Percentiles rank a stretch among this genome's conserved stretches.
Conservation (phyloP, 2,329 filamentous ascomycete species). For the Beauveria scarabaeidicola region DNA sequence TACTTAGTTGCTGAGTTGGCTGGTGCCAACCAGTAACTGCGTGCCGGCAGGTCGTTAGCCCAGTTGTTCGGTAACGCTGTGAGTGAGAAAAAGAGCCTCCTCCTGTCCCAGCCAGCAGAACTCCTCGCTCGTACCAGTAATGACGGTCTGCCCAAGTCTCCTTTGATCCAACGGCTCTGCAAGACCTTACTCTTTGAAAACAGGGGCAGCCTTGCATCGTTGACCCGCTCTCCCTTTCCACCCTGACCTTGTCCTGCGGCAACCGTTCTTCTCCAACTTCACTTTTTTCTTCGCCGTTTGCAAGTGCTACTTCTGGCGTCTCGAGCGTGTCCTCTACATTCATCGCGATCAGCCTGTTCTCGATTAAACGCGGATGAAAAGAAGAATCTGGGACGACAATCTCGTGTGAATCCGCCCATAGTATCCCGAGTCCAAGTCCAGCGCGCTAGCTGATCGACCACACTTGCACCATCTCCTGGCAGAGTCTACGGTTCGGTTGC, state of each 20-base stretch:
- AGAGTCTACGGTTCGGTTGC: neutral
- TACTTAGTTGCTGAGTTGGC: neutral
- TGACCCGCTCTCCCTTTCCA: constrained; percentile 9
- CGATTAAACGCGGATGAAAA: neutral
- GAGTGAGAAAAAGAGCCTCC: neutral
- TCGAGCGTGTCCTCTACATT: neutral
- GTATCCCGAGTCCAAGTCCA: neutral
- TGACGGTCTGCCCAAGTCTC: neutral
- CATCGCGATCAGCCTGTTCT: neutral
- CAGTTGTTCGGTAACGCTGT: constrained; percentile 1
- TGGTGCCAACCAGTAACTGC: neutral
- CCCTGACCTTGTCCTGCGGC: constrained; percentile 8
- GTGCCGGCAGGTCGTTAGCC: neutral
- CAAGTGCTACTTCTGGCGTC: neutral
- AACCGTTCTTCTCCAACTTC: constrained; percentile 7
- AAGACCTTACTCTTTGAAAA: constrained; percentile 2
- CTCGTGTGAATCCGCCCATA: neutral
- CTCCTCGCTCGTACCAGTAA: neutral
- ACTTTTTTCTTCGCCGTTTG: constrained; percentile 1
- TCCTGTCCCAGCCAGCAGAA: neutral
- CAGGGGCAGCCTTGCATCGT: constrained; percentile 8
- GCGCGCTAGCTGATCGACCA: neutral
- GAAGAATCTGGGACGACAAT: neutral
- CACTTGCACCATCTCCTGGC: neutral
- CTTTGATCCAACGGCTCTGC: constrained; percentile 4